Conservation (phyloP, 1,139 yeast species). For the Blastobotrys serpentis region DNA sequence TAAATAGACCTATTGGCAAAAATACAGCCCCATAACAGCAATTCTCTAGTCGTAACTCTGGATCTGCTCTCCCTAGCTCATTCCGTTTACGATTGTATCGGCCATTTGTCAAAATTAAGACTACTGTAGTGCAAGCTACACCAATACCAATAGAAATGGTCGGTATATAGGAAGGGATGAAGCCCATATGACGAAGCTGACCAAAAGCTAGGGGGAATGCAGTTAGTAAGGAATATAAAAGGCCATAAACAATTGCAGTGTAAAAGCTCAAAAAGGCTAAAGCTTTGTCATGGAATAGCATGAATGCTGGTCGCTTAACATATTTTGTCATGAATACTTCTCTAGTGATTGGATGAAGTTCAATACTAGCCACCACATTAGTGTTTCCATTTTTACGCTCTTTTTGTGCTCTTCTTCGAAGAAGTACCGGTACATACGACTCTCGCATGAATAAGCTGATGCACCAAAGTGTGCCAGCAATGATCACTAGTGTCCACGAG, state of each 20-base stretch:
- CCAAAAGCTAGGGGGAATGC: constrained; percentile 16
- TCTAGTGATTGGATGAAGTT: neutral
- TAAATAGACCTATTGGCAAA: constrained; percentile 48
- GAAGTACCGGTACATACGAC: constrained; percentile 14
- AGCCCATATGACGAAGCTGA: constrained; percentile 9
- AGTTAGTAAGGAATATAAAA: constrained; percentile 13
- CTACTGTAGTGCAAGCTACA: neutral
- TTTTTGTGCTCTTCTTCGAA: neutral
- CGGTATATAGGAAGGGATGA: constrained; percentile 15
- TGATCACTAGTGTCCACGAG: constrained; percentile 19
- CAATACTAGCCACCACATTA: neutral
- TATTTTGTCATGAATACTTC: neutral
- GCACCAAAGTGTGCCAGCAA: constrained; percentile 12
- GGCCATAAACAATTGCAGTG: constrained; percentile 16
- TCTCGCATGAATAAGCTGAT: constrained; percentile 12
- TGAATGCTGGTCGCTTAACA: neutral
- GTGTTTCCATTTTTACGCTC: neutral
- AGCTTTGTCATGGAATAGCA: neutral
- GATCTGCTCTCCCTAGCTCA: constrained; percentile 10
- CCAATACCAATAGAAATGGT: constrained; percentile 15
- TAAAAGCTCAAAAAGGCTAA: constrained; percentile 16
- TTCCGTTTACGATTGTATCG: constrained; percentile 12
- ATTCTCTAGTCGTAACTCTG: constrained; percentile 11
- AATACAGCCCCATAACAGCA: constrained; percentile 49
- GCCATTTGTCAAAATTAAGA: constrained; percentile 11